Evolutionary conservation across 2,329 filamentous ascomycete genomes (phyloP).

Genomic region (Aspergillus intermedius): DNA sequence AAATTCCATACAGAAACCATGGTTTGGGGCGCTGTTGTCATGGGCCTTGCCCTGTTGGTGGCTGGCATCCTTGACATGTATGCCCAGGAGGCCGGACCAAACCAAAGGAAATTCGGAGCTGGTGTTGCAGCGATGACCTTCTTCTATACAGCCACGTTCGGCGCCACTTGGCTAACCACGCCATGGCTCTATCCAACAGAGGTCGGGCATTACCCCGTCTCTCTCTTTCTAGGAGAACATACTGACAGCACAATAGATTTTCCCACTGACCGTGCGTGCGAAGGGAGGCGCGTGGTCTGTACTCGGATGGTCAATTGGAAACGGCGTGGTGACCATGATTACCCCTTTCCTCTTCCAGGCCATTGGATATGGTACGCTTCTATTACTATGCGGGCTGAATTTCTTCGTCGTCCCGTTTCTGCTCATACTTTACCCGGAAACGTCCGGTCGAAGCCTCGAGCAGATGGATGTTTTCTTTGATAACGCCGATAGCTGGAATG

Average conservation of each 20-base stretch:
- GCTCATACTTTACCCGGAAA: conserved; percentile 27
- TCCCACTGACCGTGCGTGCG: conserved; percentile 59
- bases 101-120: conserved; percentile 46
- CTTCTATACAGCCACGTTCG: conserved; percentile 56
- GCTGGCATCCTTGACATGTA: conserved; percentile 51
- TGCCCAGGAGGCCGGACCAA: conserved; percentile 38
- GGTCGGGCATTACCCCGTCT: not conserved
- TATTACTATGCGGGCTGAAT: conserved; percentile 63
- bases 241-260: conserved; percentile 40
- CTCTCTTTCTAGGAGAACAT: not conserved
- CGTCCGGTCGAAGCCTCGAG: conserved; percentile 15
- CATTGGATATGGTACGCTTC: conserved; percentile 61
- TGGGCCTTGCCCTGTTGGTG: conserved; percentile 57
- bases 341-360: conserved; percentile 51
- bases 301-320: conserved; percentile 64
- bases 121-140: conserved; percentile 63
- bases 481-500: not conserved
- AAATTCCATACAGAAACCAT: conserved; percentile 22
- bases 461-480: conserved; percentile 17
- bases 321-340: conserved; percentile 45
- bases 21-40: conserved; percentile 57
- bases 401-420: conserved; percentile 57
- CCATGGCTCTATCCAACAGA: conserved; percentile 60
- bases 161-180: conserved; percentile 53
- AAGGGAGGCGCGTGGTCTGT: conserved; percentile 68